Evolutionary conservation across 169 alveolate species (phyloP), one percentile per base, ranked within the genome.

Genomic region (Cryptosporidium meleagridis): DNA sequence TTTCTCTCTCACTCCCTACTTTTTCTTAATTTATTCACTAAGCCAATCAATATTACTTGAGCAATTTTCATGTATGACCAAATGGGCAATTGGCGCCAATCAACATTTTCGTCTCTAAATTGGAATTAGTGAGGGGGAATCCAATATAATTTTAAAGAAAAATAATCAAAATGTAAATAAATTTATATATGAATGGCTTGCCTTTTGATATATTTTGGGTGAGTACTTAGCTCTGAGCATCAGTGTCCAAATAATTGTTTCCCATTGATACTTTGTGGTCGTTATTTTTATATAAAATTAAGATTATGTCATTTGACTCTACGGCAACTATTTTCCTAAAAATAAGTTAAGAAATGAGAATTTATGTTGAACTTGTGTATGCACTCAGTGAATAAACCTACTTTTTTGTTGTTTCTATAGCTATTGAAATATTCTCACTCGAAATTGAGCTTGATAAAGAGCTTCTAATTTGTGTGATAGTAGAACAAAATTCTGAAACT

Each of bases 341-440:
- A 5, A 5, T 31, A 21, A 2, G 33, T 58, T 55, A 16, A 21
- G 26, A 55, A 23, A 18, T 53, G 65, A 73, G 70, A 58, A 37
- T 9, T 31, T 16, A 18, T 16, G 14, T 37, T 16, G 37, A 14
- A 41, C 48, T 6, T 41, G 69, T 80, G 26, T 16, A 7, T 10
- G 29, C 29, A 8, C 4, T 10, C 6, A 18, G 33, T 18, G 18
- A 23, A 62, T 23, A 14, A 45, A 62, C 89, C 26, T 80, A 80
- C 89, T 53, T 61, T 45, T 62, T 62, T 44, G 73, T 80, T 26
- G 89, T 80, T 44, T 80, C 89, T 10, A 80, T 80, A 26, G 73
- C 23, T 62, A 80, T 26, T 39, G 89, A 61, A 16, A 80, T 62
- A 33, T 53, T 58, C 41, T 59, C 75, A n/a, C 44, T 80, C n/a